Base-by-base conservation (phyloP, 352 stramenopile species). In the Pythium volutum region DNA sequence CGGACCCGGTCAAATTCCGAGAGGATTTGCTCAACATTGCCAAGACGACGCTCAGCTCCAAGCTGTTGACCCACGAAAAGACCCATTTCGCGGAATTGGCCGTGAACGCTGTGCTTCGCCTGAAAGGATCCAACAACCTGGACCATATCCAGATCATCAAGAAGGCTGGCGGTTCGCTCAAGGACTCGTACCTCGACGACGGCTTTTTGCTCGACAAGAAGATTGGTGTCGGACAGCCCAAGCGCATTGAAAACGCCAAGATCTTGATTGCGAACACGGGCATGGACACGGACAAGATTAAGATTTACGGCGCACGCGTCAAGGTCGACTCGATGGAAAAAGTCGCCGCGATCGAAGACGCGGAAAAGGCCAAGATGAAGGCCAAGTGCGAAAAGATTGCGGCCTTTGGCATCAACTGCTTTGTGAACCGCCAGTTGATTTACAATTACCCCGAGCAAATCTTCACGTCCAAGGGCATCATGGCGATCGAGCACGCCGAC, bases 251-350 rank as follows among this genome's bases (percentile, higher is more conserved):
- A 74, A 99, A 99, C 66, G 96, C 97, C 50, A 98, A 98, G 73
- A 99, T 99, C 64, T 75, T 99, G 38, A 79, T 99, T 54, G 97
- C 96, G 36, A 99, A 99, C 85, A 99, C 97, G 38, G 88, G 90
- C 36, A 99, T 99, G 98, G 97, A 99, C 78, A 99, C 97, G 26
- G 98, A 99, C 77, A 99, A 99, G 78, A 99, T 99, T 78, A 99
- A 99, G 79, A 99, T 99, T 67, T 99, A 99, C 72, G 97, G 97
- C 25, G 96, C 92, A 26, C 90, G 84, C 50, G 91, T 99, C 29
- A 97, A 98, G 71, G 98, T 99, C 8, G 97, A 99, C 79, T 98
- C 87, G 38, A 97, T 99, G 86, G 93, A 97, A 55, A 99, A 99
- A 75, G 97, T 99, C 22, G 97, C 97, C 26, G 96, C 98, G 55